Percentiles rank a stretch among this genome's conserved stretches.
Conservation (phyloP, 2,329 filamentous ascomycete genomes). For the Alternaria tenuissima region DNA sequence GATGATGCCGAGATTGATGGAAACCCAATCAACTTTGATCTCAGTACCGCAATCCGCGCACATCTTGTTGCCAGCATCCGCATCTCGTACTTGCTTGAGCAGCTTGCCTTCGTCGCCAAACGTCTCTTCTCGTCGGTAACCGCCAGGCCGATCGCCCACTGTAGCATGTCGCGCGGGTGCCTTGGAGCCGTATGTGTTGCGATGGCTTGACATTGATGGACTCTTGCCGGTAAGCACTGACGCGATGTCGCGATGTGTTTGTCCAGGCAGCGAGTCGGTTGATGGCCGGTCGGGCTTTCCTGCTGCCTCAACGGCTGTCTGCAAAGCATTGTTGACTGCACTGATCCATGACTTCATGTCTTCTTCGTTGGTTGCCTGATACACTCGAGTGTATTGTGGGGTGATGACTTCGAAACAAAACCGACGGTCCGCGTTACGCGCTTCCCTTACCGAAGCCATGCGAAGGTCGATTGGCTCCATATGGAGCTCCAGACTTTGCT, state of each 20-base stretch:
- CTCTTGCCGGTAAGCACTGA: conserved; percentile 94
- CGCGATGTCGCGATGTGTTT: conserved; percentile 83
- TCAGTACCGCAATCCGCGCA: conserved; percentile 95
- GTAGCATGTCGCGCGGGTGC: conserved; percentile 85
- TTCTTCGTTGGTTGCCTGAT: conserved; percentile 96
- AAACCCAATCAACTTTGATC: conserved; percentile 97
- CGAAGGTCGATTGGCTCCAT: conserved; percentile 98
- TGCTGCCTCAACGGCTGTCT: conserved; percentile 90
- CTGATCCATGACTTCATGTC: conserved; percentile 98
- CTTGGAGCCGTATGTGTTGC: conserved; percentile 59
- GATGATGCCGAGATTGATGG: conserved; percentile 95
- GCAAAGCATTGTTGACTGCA: conserved; percentile 95
- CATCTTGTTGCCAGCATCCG: conserved; percentile 90
- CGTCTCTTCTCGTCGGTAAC: conserved; percentile 72
- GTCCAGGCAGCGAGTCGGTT: conserved; percentile 62
- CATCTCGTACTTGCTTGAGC: conserved; percentile 84
- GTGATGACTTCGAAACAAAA: conserved; percentile 99
- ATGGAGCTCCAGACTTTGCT: conserved; percentile 93
- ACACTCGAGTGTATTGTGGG: conserved; percentile 92
- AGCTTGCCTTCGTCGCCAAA: conserved; percentile 86
- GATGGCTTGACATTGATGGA: conserved; percentile 70
- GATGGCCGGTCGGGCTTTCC: conserved; percentile 60
- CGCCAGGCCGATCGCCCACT: conserved; percentile 82
- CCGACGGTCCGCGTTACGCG: conserved; percentile 88
- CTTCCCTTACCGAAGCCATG: conserved; percentile 95